These are phyloP conservation scores for Aspergillus cavernicola DNA, from an alignment of 495 filamentous ascomycete genomes.

Conservation along the genomic window DNA sequence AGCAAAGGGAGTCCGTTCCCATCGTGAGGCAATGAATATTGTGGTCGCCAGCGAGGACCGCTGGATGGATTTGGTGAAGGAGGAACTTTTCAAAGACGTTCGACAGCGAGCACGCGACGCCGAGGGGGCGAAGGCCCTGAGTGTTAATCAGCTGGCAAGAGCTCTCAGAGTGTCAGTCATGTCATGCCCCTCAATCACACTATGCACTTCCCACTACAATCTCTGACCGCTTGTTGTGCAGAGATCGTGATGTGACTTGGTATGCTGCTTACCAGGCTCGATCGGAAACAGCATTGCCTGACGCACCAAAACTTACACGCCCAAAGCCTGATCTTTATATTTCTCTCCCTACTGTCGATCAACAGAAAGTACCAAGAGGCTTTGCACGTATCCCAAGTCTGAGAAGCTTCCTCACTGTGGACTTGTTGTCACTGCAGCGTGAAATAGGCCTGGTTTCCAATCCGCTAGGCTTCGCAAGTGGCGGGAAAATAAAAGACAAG, in stretches of 20 bases:
- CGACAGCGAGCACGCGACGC: neutral
- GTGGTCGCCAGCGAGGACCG: neutral
- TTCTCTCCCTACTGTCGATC: conserved; percentile 1
- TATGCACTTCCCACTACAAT: neutral
- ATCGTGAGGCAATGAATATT: neutral
- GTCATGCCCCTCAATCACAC: neutral
- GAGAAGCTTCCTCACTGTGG: neutral
- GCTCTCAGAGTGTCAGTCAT: conserved; percentile 1
- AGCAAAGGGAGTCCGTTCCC: neutral
- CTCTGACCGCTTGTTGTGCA: neutral
- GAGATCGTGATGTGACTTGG: conserved; percentile 3
- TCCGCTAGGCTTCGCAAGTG: neutral
- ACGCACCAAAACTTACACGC: neutral
- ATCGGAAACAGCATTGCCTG: neutral
- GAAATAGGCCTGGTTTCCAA: neutral
- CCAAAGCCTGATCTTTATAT: conserved; percentile 6
- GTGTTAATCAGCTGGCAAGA: neutral
- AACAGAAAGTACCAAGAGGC: neutral
- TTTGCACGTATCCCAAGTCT: neutral
- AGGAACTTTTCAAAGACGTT: conserved; percentile 1
- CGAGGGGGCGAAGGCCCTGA: neutral
- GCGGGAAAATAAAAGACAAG: neutral
- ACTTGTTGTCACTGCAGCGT: neutral
- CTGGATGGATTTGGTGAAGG: conserved; percentile 5
- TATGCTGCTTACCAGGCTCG: neutral